Evolutionary conservation across 331 rosid genomes (phyloP).

Genomic region (Phaseolus coccineus): DNA sequence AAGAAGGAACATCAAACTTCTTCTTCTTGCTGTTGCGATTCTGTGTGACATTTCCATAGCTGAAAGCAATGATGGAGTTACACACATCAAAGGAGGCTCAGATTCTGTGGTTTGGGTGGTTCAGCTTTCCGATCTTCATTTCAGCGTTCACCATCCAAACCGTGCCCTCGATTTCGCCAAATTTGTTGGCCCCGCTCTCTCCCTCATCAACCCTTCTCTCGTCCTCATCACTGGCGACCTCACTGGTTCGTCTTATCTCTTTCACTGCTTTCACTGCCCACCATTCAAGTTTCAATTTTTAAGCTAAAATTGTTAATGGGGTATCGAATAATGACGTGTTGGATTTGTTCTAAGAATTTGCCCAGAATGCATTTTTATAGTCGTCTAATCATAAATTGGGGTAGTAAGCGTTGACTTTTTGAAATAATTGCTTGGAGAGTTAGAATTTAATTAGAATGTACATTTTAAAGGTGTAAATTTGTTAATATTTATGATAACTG

Average conservation of each 20-base stretch:
- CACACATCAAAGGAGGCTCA: conserved; percentile 56
- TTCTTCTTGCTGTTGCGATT: not conserved
- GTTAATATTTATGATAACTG: not conserved
- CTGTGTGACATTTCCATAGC: not conserved
- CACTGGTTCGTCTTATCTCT: conserved; percentile 65
- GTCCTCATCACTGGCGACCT: conserved; percentile 96
- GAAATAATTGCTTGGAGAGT: no score
- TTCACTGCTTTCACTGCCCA: not conserved
- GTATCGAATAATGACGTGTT: not conserved
- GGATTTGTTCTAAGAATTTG: not conserved
- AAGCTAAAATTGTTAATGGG: not conserved
- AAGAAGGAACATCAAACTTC: not conserved
- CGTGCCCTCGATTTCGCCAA: conserved; percentile 69
- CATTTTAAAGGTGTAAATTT: no score
- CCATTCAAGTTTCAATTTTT: not conserved
- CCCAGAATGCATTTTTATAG: not conserved
- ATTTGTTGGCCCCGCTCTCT: conserved; percentile 71
- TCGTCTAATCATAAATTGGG: not conserved
- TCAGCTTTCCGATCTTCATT: conserved; percentile 98
- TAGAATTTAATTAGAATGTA: no score
- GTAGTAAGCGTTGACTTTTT: not conserved
- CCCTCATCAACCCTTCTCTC: conserved; percentile 85
- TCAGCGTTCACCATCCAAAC: conserved; percentile 89
- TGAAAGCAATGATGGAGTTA: conserved; percentile 40
- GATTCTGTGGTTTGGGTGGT: conserved; percentile 86